Evolutionary conservation across 345 rosid genomes (phyloP), one percentile per base, ranked within the genome.

Genomic region (Lagerstroemia speciosa): DNA sequence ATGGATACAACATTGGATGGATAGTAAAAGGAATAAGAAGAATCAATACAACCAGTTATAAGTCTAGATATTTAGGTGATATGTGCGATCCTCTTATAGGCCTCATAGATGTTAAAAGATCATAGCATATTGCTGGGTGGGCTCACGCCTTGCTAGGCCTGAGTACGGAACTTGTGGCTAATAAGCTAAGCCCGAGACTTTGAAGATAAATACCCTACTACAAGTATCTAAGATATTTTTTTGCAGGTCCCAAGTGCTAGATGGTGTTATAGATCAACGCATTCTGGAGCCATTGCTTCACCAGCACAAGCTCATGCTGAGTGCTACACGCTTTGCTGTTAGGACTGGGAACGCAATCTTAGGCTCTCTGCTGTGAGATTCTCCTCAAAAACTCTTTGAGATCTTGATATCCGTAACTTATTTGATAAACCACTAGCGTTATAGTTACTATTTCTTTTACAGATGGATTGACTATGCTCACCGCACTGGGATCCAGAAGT

Each of bases 381-480:
- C 34, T 37, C 34, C 31, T 7, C 20, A 60, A 55, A 58, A 46
- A 33, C 36, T 62, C n/a, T 48, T 37, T 6, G 8, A 34, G 19
- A 17, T 58, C 61, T 43, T 71, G 52, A 55, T 2, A 63, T 3
- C 19, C 36, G n/a, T 41, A 3, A 27, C 2, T n/a, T n/a, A 17
- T 24, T 40, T 65, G 20, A 27, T 24, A 11, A 20, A 4, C 11
- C 30, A 5, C 10, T 65, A 24, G 6, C 26, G 6, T 15, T 17
- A 33, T 24, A 14, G 22, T 12, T 38, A 32, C 14, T 64, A 31
- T 40, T 31, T 0, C 32, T 58, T n/a, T 6, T 27, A 33, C 84
- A 89, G 96, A 87, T 89, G 92, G 96, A 89, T 87, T 73, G 96
- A 89, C 73, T 86, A 82, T 75, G 92, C 90, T 6, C 89, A 88